Base-by-base conservation (phyloP, 306 rosid genomes). In the Prunus campanulata region DNA sequence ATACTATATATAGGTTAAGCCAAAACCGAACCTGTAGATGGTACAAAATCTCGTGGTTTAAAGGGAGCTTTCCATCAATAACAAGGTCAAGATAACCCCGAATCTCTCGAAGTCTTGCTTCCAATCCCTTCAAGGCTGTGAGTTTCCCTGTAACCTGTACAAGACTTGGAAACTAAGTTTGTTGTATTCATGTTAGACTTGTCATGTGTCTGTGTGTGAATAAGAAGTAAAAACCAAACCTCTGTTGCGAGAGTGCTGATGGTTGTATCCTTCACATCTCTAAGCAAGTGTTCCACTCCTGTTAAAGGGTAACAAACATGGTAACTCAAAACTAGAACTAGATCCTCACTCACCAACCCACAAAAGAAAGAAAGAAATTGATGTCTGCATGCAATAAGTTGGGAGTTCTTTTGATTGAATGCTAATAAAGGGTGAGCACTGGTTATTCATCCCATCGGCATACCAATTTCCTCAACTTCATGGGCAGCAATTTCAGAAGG, bases 381-480 rank as follows among this genome's bases (percentile, higher is more conserved):
- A 44, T 1, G 0, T 59, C 19, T 42, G 27, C 68, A 25, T 25
- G n/a, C 16, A 16, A 59, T 44, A 73, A 42, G 10, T 56, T 42
- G 16, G 57, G 61, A 60, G 27, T 25, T 18, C 12, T 44, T 59
- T 48, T 2, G 11, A 18, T 47, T 32, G 8, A 19, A 27, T 0
- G 70, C 8, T 65, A 65, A 19, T 2, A 3, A 65, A 35, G 2
- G 50, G 14, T 15, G 19, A 27, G n/a, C n/a, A 27, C 39, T 6
- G 44, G 39, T 51, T 63, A 11, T 59, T 67, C 71, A 65, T 82
- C 27, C 29, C 77, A 60, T 62, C 11, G 8, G 68, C 83, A 71
- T 86, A 92, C 96, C 93, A 56, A 90, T 90, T 83, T 92, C 96
- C 86, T 92, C 93, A 67, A 92, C 97, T 77, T 92, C 97, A 24